Evolutionary conservation across 1,284 basidiomycete genomes (phyloP), one percentile per base, ranked within the genome.

Genomic region (Rhodotorula sp.): DNA sequence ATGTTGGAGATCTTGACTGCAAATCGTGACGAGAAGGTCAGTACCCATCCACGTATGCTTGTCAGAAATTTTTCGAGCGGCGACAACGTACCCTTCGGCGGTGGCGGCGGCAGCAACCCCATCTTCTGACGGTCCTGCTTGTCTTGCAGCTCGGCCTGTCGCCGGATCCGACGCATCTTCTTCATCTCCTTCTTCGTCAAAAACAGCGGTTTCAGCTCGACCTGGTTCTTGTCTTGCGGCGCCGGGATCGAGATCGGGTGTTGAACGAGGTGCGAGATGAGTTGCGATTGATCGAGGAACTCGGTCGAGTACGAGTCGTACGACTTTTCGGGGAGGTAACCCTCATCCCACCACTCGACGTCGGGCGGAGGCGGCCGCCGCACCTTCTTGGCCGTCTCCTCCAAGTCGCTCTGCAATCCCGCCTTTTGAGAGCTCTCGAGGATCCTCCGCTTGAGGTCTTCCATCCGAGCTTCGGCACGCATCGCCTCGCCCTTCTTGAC

Each of bases 161-260:
- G 86, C 60, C 91, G 85, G 79, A 95, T 88, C 79, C 92, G 89
- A 71, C 95, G 84, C 88, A 97, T 90, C 85, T 99, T 99, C 87
- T 95, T 96, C 85, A 91, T 89, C 80, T 99, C 95, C 86, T 91
- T 79, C 82, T 89, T 91, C 8, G 94, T 97, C 75, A 96, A 82
- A 86, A 92, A 95, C 72, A 96, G 81, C 2, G 91, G 90, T 78
- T 94, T 91, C 62, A 91, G 81, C 24, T 84, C 84, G 8, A 86
- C 84, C 76, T 89, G 87, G 79, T 88, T 88, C 82, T 91, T 92
- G 76, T 95, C 94, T 17, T 86, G 87, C 7, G 93, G 93, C 3
- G 91, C 91, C 51, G 92, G 91, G 68, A 99, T 95, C 5, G 93
- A 93, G 69, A 99, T 98, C 12, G 95, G 96, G 80, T 99, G 95